Base-by-base conservation (phyloP, 345 rosid genomes). In the Citrus maxima region DNA sequence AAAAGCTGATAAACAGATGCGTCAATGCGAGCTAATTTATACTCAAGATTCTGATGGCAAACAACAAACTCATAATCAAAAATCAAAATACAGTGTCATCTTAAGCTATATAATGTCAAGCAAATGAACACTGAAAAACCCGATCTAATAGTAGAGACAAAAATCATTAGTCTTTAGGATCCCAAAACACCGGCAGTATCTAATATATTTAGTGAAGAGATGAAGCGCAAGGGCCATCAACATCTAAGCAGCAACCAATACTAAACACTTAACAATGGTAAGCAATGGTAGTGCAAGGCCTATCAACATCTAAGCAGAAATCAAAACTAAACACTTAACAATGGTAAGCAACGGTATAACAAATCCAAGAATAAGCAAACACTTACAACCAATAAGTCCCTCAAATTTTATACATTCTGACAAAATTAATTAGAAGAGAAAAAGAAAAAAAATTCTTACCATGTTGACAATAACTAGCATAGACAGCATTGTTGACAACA, bases 401-500 rank as follows among this genome's bases (percentile, higher is more conserved):
- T 65, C 69, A 32, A 65, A 32, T 18, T 34, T 37, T 34, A 19
- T 65, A 37, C 24, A 34, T 65, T 19, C 30, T 18, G 10, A 3
- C 1, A 32, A 34, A 34, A 34, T 19, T 65, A 32, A 66, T 18
- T 34, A 21, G 58, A 9, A 24, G 13, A 59, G 25, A 24, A 25
- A 2, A 56, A 59, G 22, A 16, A 70, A 70, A 70, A 49, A 27
- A 27, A 1, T 32, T 30, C 80, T 78, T 75, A 92, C 98, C 98
- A 71, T 91, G 96, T 86, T 93, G 95, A 75, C 98, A 93, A 65
- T 93, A 90, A 74, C 89, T 93, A 25, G 95, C 93, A 66, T 95
- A 95, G 73, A 89, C 89, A 56, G 98, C 94, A 87, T 93, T 92
- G 87, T 95, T 90, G 49, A 95, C 98, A 60, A 93, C 97, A 58